phyloP scores from a whole-genome alignment of 2,329 filamentous ascomycete genomes.

The Apiospora hydei region DNA sequence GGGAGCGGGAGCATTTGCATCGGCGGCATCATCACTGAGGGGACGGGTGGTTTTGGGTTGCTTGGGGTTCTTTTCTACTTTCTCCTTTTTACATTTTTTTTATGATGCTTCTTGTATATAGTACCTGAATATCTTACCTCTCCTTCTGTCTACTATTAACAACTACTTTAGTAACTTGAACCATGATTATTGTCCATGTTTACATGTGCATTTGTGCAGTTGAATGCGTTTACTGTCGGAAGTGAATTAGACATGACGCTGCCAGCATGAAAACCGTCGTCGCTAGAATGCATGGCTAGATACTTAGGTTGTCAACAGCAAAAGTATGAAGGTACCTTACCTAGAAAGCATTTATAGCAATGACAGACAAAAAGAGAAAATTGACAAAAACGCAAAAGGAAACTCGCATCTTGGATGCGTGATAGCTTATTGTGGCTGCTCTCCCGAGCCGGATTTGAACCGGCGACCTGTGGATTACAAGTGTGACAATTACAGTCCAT shows the following conservation, averaged over 20 bases:
- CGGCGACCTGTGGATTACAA: constrained; percentile 24
- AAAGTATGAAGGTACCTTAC: too few relatives aligned
- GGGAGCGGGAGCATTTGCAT: constrained; percentile 28
- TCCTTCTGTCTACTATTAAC: too few relatives aligned
- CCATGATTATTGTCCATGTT: background rate
- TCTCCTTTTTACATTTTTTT: background rate
- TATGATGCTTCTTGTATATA: background rate
- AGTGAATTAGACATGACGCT: too few relatives aligned
- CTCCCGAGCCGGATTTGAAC: constrained; percentile 26
- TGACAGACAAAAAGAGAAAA: background rate
- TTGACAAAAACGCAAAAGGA: background rate
- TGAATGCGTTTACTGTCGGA: too few relatives aligned
- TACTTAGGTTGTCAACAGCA: too few relatives aligned
- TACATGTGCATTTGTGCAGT: too few relatives aligned
- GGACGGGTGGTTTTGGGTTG: background rate
- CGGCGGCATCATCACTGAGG: constrained; percentile 13
- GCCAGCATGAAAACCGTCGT: too few relatives aligned
- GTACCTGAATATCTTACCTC: background rate
- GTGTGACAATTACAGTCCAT: constrained; percentile 24
- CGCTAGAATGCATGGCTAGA: too few relatives aligned
- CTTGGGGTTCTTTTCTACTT: background rate
- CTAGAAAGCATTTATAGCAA: too few relatives aligned
- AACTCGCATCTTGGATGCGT: constrained; percentile 7
- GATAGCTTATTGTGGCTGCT: constrained; percentile 12
- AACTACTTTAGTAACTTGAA: background rate